Base-by-base conservation (phyloP, 202 grass and related monocot genomes). In the Dendrocalamus latiflorus region DNA sequence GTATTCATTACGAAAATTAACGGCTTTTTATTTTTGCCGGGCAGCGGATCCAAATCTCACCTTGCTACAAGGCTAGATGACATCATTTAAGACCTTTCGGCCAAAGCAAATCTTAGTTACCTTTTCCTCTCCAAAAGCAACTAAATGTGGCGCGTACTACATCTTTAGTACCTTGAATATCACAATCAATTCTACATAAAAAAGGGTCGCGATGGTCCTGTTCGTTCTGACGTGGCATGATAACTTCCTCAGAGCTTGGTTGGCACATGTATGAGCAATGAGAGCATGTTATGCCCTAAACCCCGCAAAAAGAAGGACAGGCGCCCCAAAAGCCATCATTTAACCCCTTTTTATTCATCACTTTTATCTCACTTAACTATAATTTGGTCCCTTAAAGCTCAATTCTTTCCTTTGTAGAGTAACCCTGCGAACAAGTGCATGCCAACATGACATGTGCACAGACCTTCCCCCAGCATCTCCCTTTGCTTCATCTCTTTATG, bases 361-460 rank as follows among this genome's bases (percentile, higher is more conserved):
- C 42, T 60, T 86, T 72, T 48, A 70, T 66, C 74, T 74, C 68
- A 68, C 80, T 82, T 42, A 62, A 30, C 37, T 10, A 39, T 62
- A 70, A 66, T 6, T 83, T 74, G 39, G 68, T 55, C 24, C 39
- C 74, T 79, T 74, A 83, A 86, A 90, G 79, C 44, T 53, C 61
- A 70, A 86, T 86, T 88, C 86, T 75, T 86, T 83, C 10, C 79
- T 87, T 87, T 55, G 80, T 38, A 65, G 62, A 84, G 30, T 37
- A 80, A 65, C 39, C 58, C 60, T 86, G 72, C 76, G 53, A 13
- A 13, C 43, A 45, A 13, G 43, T 45, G 43, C 43, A 45, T 45
- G 43, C 11, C 11, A 91, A 77, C 87, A 94, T 41, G 77, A 82
- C 92, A 94, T 88, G 89, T 91, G 89, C 92, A 41, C 22, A 86